Evolutionary conservation across 495 filamentous ascomycete species (phyloP).

Genomic region (Hypoxylon perforatum): DNA sequence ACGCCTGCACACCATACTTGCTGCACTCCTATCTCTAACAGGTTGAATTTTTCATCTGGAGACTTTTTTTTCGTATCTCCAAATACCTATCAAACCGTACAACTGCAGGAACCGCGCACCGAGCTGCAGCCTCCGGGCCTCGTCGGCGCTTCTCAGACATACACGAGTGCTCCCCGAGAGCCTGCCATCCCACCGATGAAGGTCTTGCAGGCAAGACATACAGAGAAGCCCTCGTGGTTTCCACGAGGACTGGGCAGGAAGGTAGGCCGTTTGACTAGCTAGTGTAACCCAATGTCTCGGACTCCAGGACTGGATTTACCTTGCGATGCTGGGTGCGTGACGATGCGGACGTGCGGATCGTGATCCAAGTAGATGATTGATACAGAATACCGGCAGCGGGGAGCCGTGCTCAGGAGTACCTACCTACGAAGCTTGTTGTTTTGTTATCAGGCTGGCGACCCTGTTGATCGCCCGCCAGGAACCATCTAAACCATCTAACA

Average conservation of each 20-base stretch:
- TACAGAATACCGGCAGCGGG: constrained; percentile 2
- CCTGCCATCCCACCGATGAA: constrained; percentile 19
- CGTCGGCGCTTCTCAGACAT: constrained; percentile 12
- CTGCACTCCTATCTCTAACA: constrained; percentile 30
- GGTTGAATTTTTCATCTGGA: not conserved
- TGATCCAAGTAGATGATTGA: not conserved
- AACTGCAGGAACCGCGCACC: constrained; percentile 12
- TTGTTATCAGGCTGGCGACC: not conserved
- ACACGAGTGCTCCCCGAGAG: constrained; percentile 22
- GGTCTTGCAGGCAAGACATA: constrained; percentile 31
- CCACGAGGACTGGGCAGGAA: constrained; percentile 18
- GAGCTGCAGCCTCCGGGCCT: constrained; percentile 15
- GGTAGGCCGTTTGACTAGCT: not conserved
- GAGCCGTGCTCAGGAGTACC: not conserved
- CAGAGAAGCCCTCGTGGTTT: constrained; percentile 29
- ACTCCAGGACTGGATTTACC: not conserved
- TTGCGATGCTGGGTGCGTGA: not conserved
- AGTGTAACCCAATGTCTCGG: constrained; percentile 11
- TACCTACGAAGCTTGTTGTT: too few species aligned
- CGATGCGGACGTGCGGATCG: not conserved
- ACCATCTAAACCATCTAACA: not conserved
- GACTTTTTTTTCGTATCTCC: constrained; percentile 5
- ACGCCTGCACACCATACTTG: constrained; percentile 3
- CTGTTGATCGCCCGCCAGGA: constrained; percentile 4
- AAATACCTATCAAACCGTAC: not conserved